Base-by-base conservation (phyloP, 2,329 filamentous ascomycete species). In the Aspergillus alliaceus region DNA sequence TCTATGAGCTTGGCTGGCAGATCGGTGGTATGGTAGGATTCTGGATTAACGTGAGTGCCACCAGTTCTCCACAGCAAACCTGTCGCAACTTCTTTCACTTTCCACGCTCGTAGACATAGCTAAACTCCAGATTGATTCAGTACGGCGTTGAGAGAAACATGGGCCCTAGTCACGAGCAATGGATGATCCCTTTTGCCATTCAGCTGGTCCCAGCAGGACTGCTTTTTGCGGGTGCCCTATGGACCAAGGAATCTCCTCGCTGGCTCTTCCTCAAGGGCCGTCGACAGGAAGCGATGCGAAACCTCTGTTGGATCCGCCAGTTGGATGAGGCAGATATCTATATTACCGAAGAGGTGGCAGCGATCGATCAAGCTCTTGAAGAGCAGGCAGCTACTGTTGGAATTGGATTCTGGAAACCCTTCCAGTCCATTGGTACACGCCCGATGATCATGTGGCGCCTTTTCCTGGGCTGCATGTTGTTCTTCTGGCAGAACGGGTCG, bases 401-500 rank as follows among this genome's bases (percentile, higher is more conserved):
- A 11, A 75, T 83, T 15, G 89, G 89, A 2, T 91, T 92, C 80
- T 91, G 86, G 86, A 86, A 87, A 73, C 87, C 88, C 0, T 90
- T 90, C 76, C 72, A 78, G 59, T 76, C 79, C 9, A 77, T 85
- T 18, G 76, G 81, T 48, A 79, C 77, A 58, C 74, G 83, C 57
- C 77, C 75, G 50, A 81, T 81, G 66, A 81, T 90, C n/a, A 84
- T 84, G 62, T 90, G 85, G 79, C 84, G 90, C 46, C 86, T 93
- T 72, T 83, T 90, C 70, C 80, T 93, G 18, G 89, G 90, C 51
- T 84, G 84, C 56, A 83, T 90, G 68, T 82, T 93, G 20, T 93
- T 93, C 79, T 79, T 93, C 53, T 91, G 86, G 82, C 90, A 93
- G 75, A 93, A 93, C 64, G 87, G 87, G 48, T 82, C 78, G 3